These are phyloP conservation scores for Nannochloropsis granulata DNA, from an alignment of 108 stramenopile genomes.

Conservation along the genomic window DNA sequence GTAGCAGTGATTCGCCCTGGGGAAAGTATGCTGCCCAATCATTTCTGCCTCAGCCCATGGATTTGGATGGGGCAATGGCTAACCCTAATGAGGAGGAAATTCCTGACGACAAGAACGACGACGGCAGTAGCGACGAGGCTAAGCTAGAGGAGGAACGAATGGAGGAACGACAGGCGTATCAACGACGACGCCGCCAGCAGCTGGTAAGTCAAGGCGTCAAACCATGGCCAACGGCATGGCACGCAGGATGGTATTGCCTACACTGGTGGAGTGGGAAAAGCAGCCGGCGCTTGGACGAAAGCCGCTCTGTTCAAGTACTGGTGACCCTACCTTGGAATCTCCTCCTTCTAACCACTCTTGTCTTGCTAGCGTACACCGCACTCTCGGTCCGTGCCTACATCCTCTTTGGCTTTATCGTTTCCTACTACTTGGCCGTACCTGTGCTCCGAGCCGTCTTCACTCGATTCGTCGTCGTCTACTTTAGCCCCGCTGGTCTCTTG, in stretches of 20 bases:
- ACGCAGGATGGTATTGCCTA: neutral
- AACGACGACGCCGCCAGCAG: neutral
- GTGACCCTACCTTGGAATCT: neutral
- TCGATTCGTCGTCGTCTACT: neutral
- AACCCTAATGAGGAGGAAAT: neutral
- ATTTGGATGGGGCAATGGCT: neutral
- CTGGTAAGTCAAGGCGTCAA: neutral
- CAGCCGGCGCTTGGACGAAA: neutral
- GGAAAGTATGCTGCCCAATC: neutral
- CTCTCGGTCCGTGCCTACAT: neutral
- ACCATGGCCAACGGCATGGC: neutral
- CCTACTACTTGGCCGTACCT: neutral
- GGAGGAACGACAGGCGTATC: neutral
- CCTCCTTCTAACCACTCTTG: neutral
- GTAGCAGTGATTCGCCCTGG: neutral
- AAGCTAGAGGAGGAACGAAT: neutral
- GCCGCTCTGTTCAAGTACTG: neutral
- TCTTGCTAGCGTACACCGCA: neutral
- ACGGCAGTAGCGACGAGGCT: neutral
- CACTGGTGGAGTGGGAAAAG: neutral
- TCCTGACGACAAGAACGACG: neutral
- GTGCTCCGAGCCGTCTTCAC: neutral
- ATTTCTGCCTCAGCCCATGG: neutral
- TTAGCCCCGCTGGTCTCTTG: neutral
- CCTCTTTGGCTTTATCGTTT: neutral